A percentile compares a stretch with the other conserved stretches of the same genome.
Evolutionary conservation across 2,329 filamentous ascomycete species (phyloP).

Genomic region (Fonsecaea nubica): DNA sequence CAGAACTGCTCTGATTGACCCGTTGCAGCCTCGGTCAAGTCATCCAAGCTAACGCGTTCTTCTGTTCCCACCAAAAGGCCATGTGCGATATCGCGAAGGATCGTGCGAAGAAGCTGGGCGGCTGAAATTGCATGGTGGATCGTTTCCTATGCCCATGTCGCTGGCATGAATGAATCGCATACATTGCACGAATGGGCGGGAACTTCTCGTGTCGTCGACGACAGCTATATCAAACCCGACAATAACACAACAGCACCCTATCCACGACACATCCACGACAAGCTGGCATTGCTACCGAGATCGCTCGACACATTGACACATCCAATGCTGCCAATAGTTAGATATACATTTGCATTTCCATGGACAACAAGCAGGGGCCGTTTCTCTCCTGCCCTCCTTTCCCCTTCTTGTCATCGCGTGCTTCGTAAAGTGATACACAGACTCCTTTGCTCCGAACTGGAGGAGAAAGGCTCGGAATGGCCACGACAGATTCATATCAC

Average conservation of each 20-base stretch:
- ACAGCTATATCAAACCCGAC: no score
- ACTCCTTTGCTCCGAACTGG: not conserved
- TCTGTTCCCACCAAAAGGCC: constrained; percentile 59
- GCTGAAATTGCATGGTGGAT: constrained; percentile 9
- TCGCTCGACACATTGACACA: no score
- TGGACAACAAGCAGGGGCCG: no score
- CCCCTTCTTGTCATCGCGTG: not conserved
- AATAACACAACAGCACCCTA: no score
- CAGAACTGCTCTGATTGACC: constrained; percentile 3
- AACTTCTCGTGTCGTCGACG: no score
- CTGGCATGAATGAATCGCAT: no score
- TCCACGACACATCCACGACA: no score
- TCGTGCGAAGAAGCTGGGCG: constrained; percentile 69
- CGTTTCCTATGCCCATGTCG: not conserved
- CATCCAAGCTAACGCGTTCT: constrained; percentile 1
- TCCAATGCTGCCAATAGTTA: no score
- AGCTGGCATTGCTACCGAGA: no score
- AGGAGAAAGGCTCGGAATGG: not conserved
- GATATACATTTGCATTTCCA: no score
- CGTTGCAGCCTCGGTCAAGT: not conserved
- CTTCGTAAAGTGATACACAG: not conserved
- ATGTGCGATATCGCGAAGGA: constrained; percentile 93
- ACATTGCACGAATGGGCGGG: no score
- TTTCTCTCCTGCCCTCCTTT: no score
- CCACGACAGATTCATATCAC: not conserved